Evolutionary conservation across 306 rosid genomes (phyloP).

Genomic region (Oxytropis ochrocephala): DNA sequence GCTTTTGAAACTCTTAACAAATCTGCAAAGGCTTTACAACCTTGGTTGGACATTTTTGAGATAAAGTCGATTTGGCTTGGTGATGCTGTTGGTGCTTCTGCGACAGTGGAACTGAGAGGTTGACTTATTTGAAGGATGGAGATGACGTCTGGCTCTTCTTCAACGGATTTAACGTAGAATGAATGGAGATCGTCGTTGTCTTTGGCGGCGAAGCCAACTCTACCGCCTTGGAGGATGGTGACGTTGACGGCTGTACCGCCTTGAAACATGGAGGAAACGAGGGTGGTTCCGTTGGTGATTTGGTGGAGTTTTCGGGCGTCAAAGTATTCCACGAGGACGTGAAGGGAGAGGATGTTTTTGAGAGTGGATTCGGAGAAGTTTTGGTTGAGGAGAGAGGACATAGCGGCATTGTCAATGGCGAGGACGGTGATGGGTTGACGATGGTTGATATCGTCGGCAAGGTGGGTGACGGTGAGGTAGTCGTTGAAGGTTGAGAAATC

Average conservation of each 20-base stretch:
- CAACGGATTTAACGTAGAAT: constrained; percentile 56
- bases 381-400: constrained; percentile 58
- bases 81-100: constrained; percentile 75
- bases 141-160: constrained; percentile 62
- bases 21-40: constrained; percentile 78
- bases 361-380: constrained; percentile 53
- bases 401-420: constrained; percentile 79
- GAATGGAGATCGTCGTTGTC: constrained; percentile 60
- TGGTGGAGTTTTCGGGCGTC: constrained; percentile 89
- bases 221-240: constrained; percentile 69
- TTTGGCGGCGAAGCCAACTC: constrained; percentile 68
- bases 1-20: constrained; percentile 50
- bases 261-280: constrained; percentile 67
- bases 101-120: constrained; percentile 66
- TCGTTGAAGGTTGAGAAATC: constrained; percentile 77
- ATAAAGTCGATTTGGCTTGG: constrained; percentile 63
- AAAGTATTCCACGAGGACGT: constrained; percentile 79
- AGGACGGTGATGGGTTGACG: constrained; percentile 90
- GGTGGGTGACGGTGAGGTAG: constrained; percentile 84
- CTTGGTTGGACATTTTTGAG: constrained; percentile 57
- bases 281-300: constrained; percentile 58
- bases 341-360: constrained; percentile 80
- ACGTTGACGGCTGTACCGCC: constrained; percentile 75
- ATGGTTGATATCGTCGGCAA: constrained; percentile 85
- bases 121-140: constrained; percentile 75